Evolutionary conservation across 768 basidiomycete species (phyloP).

Genomic region (Naganishia vaughanmartiniae): DNA sequence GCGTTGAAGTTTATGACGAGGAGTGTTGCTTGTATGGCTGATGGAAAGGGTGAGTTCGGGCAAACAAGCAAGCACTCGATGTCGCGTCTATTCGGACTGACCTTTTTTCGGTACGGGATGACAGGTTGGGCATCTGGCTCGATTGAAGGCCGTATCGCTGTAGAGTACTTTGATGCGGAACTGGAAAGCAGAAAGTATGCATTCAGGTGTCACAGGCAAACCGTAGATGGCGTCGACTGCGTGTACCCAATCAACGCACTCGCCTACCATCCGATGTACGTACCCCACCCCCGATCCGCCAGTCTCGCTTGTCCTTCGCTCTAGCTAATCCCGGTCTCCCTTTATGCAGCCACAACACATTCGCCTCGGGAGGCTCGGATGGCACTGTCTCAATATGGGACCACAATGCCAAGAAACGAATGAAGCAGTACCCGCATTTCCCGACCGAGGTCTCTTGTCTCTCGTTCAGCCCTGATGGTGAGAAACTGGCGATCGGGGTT

Average conservation of each 20-base stretch:
- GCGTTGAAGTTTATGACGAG: slow-evolving; percentile 94
- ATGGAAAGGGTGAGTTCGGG: slow-evolving; percentile 70
- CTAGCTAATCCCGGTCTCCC: neutral
- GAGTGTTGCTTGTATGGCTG: slow-evolving; percentile 84
- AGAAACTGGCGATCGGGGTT: slow-evolving; percentile 74
- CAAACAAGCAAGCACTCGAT: neutral
- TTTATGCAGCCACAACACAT: slow-evolving; percentile 72
- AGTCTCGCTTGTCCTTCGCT: neutral
- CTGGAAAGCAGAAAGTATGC: slow-evolving; percentile 88
- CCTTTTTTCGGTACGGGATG: neutral
- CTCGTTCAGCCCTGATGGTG: slow-evolving; percentile 78
- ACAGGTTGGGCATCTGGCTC: slow-evolving; percentile 87
- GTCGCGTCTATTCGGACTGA: neutral
- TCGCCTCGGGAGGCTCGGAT: slow-evolving; percentile 93
- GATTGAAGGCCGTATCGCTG: slow-evolving; percentile 92
- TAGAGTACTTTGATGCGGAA: slow-evolving; percentile 88
- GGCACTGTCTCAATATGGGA: slow-evolving; percentile 95
- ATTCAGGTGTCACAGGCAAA: slow-evolving; percentile 93
- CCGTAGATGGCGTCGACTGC: slow-evolving; percentile 84
- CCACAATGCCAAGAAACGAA: slow-evolving; percentile 89
- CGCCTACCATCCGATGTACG: slow-evolving; percentile 84
- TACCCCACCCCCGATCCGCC: slow-evolving; percentile 27
- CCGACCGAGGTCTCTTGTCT: slow-evolving; percentile 68
- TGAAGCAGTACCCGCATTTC: slow-evolving; percentile 84
- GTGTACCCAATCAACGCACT: slow-evolving; percentile 96